Evolutionary conservation across 169 alveolate genomes (phyloP).

Genomic region (Toxoplasma gondii): DNA sequence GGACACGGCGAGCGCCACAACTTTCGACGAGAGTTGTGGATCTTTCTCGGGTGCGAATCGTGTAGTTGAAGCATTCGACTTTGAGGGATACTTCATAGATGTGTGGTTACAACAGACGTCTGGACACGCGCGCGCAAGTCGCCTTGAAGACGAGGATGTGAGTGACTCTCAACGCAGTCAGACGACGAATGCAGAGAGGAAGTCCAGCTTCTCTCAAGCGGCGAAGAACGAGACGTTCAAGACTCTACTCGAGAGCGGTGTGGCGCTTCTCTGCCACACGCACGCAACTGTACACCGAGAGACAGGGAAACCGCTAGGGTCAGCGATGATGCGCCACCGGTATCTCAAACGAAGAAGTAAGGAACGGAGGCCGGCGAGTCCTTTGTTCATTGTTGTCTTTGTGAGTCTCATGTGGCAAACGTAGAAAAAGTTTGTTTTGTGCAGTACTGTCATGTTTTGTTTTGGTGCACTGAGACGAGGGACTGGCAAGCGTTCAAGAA

Average conservation of each 20-base stretch:
- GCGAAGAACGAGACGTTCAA: not conserved
- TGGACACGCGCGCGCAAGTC: not conserved
- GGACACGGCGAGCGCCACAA: not conserved
- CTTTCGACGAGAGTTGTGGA: not conserved
- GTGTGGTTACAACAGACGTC: slow-evolving; percentile 47
- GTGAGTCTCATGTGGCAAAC: no score
- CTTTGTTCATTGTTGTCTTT: no score
- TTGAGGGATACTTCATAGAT: slow-evolving; percentile 58
- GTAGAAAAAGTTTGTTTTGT: no score
- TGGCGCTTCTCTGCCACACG: slow-evolving; percentile 39
- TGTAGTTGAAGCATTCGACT: slow-evolving; percentile 28
- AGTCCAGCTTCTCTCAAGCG: not conserved
- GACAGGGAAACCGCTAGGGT: slow-evolving; percentile 56
- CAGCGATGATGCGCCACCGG: slow-evolving; percentile 57
- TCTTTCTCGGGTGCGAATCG: not conserved
- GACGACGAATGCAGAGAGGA: not conserved
- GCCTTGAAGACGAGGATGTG: not conserved
- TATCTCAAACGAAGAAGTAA: slow-evolving; percentile 55
- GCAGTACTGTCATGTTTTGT: no score
- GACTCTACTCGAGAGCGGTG: not conserved
- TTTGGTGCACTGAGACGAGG: no score
- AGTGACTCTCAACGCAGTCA: not conserved
- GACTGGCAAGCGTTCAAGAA: no score
- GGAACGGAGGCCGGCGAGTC: not conserved
- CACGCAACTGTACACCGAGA: slow-evolving; percentile 8